Evolutionary conservation across 1,284 basidiomycete genomes (phyloP).

Genomic region (Hemileia vastatrix): DNA sequence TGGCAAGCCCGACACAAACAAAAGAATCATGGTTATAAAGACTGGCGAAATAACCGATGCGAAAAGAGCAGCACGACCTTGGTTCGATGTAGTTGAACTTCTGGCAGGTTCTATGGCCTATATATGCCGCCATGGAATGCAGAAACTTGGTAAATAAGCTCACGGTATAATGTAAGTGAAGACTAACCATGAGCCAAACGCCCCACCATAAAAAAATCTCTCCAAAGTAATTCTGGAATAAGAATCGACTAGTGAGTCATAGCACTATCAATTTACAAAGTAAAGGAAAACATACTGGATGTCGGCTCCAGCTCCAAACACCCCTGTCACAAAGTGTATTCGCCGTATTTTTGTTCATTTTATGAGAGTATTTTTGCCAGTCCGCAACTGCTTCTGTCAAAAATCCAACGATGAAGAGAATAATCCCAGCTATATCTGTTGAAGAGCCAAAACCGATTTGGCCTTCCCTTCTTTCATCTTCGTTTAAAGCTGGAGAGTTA

Average conservation of each 20-base stretch:
- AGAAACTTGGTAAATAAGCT: too few species aligned
- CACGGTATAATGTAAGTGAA: too few species aligned
- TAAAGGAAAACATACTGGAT: conserved; percentile 7
- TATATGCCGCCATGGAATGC: too few species aligned
- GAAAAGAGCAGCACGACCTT: too few species aligned
- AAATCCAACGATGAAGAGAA: conserved; percentile 59
- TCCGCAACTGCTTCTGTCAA: conserved; percentile 57
- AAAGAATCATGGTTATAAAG: conserved; percentile 46
- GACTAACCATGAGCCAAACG: conserved; percentile 17
- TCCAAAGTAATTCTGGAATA: conserved; percentile 12
- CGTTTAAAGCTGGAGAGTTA: conserved; percentile 60
- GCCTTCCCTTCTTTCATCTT: too few species aligned
- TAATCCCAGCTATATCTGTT: conserved; percentile 59
- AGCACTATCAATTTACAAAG: not conserved
- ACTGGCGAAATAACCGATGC: conserved; percentile 36
- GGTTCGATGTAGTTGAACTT: too few species aligned
- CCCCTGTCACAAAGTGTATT: conserved; percentile 4
- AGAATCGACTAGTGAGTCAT: not conserved
- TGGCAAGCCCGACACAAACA: conserved; percentile 62
- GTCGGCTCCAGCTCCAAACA: conserved; percentile 14
- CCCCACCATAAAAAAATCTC: conserved; percentile 21
- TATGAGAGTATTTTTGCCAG: conserved; percentile 50
- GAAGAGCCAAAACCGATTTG: conserved; percentile 59
- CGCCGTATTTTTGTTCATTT: not conserved
- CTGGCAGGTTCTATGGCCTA: too few species aligned